These are phyloP conservation scores for Delitschia confertaspora DNA, from an alignment of 495 filamentous ascomycete species.

Conservation along the genomic window DNA sequence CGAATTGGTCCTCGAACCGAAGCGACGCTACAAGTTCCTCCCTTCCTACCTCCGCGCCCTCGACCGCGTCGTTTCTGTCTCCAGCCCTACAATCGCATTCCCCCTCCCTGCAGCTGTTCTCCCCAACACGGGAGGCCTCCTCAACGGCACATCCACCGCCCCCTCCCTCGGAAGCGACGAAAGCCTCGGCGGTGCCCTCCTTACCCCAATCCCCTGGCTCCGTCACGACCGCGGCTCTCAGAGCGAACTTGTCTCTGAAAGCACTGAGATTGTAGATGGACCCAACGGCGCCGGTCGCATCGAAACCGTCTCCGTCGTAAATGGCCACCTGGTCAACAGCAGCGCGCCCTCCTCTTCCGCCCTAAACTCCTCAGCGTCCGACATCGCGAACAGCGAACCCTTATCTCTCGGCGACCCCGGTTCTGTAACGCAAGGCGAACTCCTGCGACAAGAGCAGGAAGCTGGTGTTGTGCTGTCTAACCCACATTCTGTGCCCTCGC, in stretches of 20 bases:
- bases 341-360: slow-evolving; percentile 16
- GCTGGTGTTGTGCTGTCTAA: slow-evolving; percentile 54
- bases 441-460: slow-evolving; percentile 69
- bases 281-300: slow-evolving; percentile 61
- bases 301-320: slow-evolving; percentile 63
- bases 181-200: slow-evolving; percentile 76
- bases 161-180: slow-evolving; percentile 68
- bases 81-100: slow-evolving; percentile 69
- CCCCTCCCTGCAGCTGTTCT: slow-evolving; percentile 63
- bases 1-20: slow-evolving; percentile 77
- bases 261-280: slow-evolving; percentile 60
- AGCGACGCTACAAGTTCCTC: slow-evolving; percentile 67
- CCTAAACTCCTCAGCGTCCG: slow-evolving; percentile 29
- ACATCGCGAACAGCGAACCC: slow-evolving; percentile 11
- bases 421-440: slow-evolving; percentile 65
- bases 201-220: slow-evolving; percentile 93
- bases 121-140: slow-evolving; percentile 34
- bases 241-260: slow-evolving; percentile 53
- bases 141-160: slow-evolving; percentile 32
- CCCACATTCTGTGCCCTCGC: slow-evolving; percentile 30
- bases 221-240: slow-evolving; percentile 26
- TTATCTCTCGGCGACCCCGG: slow-evolving; percentile 35
- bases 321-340: slow-evolving; percentile 40
- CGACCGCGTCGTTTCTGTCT: slow-evolving; percentile 85
- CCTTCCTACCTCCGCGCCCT: slow-evolving; percentile 81